Evolutionary conservation across 257 asterid genomes (phyloP), one percentile per base, ranked within the genome.

Genomic region (Lycium ferocissimum): DNA sequence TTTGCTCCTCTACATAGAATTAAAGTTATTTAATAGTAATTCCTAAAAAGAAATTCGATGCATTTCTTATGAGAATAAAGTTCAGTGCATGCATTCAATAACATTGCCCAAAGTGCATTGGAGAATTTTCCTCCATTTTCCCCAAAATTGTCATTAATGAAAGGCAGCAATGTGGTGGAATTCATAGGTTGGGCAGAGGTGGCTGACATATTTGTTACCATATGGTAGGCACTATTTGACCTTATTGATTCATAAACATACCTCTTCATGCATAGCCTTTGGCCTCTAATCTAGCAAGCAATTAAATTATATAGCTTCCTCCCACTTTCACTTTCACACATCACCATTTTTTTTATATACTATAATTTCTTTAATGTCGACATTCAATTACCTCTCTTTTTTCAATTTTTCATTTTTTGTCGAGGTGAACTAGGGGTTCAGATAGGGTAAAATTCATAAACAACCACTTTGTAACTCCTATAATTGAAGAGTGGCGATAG

Each of bases 181-280:
- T 75, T 49, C 81, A 47, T 75, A 75, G 3, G 49, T 49, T 75
- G 49, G 43, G 81, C 49, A 75, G 8, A 22, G 43, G 81, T 49
- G 12, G 45, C 4, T 75, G 40, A 47, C 10, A 40, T 43, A 72
- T 22, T 3, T 49, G 6, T 7, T 6, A 22, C 62, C 81, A 75
- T 22, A 49, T 22, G 61, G 81, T 12, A 7, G 81, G 61, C 59
- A 73, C 59, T 20, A 47, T 10, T 73, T 45, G 81, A 73, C 81
- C 20, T 73, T 12, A 9, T 65, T 5, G 2, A 45, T 22, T 75
- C 20, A 49, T 12, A 75, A 22, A 75, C 38, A 26, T 5, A 65
- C 72, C 72, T 65, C 43, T 62, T 26, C 72, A 11, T 65, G 40
- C 72, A 65, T 73, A 47, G 20, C 38, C 0, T 33, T 12, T 49